A percentile compares a stretch with the other conserved stretches of the same genome.
Conservation (phyloP, 1,284 basidiomycete genomes). For the Leccinum subspadiceum region DNA sequence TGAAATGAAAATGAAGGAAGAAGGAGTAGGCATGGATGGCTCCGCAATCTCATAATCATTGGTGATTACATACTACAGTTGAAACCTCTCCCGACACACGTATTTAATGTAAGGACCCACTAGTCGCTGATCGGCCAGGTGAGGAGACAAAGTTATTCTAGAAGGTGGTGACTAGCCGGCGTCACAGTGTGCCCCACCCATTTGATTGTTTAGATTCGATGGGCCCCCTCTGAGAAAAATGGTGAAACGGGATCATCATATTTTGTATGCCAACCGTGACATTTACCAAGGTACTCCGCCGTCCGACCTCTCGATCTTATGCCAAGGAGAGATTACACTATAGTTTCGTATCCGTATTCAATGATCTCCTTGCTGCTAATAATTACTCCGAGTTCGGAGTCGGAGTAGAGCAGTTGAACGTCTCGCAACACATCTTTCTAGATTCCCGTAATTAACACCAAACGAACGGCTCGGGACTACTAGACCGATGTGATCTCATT, state of each 20-base stretch:
- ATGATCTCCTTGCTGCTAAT: not conserved
- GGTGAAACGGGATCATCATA: not conserved
- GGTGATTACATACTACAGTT: not conserved
- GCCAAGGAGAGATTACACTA: not conserved
- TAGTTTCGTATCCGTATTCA: not conserved
- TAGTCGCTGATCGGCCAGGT: not conserved
- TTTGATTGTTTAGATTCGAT: not conserved
- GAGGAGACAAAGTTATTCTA: not conserved
- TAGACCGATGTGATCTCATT: not conserved
- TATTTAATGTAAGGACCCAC: not conserved
- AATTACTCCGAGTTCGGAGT: not conserved
- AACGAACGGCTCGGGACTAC: not conserved
- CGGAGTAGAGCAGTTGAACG: not conserved
- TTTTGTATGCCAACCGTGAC: not conserved
- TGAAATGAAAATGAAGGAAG: not conserved
- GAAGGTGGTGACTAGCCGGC: not conserved
- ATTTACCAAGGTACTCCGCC: not conserved
- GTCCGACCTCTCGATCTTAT: too few species aligned
- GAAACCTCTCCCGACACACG: not conserved
- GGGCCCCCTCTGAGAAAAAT: not conserved
- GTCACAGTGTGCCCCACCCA: too few species aligned
- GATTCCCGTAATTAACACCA: not conserved
- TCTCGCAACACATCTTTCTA: not conserved
- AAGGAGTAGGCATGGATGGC: not conserved
- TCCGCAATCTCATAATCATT: not conserved